phyloP scores from a whole-genome alignment of 345 rosid genomes.

The Eucalyptus viminalis region DNA sequence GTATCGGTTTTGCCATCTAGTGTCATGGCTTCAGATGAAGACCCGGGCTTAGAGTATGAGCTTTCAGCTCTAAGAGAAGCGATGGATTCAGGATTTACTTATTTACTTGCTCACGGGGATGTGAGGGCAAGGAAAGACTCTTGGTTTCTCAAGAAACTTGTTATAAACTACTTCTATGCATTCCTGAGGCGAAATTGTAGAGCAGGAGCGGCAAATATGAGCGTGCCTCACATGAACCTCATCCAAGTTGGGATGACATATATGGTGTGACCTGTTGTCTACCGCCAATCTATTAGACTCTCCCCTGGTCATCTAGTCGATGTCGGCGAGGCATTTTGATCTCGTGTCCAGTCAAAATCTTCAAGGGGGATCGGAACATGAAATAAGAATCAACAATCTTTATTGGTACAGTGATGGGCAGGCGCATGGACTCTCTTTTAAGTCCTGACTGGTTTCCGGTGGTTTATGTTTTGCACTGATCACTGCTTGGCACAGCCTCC shows the following conservation, averaged over 20 bases:
- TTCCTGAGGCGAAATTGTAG: slow-evolving; percentile 81
- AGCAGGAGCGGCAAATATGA: slow-evolving; percentile 67
- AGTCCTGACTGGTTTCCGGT: not conserved
- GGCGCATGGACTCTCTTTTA: not conserved
- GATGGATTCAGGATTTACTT: slow-evolving; percentile 73
- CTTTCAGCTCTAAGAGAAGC: slow-evolving; percentile 79
- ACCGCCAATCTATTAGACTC: not conserved
- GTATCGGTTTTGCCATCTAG: slow-evolving; percentile 36
- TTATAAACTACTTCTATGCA: slow-evolving; percentile 81
- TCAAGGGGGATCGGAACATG: not conserved
- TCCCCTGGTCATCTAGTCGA: not conserved
- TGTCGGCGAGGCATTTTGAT: not conserved
- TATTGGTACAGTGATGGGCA: not conserved
- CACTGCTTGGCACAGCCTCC: not conserved
- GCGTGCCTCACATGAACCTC: slow-evolving; percentile 87
- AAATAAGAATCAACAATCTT: not conserved
- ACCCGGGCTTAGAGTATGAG: slow-evolving; percentile 75
- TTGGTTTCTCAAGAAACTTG: slow-evolving; percentile 72
- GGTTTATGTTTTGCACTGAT: not conserved
- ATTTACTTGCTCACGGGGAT: slow-evolving; percentile 66
- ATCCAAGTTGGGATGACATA: slow-evolving; percentile 84
- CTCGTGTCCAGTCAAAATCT: not conserved
- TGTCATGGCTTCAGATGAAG: slow-evolving; percentile 40
- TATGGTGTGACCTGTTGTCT: slow-evolving; percentile 38
- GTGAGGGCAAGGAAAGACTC: slow-evolving; percentile 86